Conservation (phyloP, 2,329 filamentous ascomycete genomes). For the Geosmithia putterillii region DNA sequence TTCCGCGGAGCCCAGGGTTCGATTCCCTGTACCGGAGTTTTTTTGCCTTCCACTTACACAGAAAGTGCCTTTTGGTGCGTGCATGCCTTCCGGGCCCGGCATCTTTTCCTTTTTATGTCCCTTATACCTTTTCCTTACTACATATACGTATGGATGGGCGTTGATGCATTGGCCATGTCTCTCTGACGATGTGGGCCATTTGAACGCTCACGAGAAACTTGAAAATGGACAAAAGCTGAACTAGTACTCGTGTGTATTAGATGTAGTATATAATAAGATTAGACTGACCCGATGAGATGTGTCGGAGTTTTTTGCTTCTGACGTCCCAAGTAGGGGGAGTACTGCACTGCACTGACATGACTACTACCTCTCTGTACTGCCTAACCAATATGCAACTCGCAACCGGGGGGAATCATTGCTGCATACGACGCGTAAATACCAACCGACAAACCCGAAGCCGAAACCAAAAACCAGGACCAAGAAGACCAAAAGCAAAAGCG, state of each 20-base stretch:
- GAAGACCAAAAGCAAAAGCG: too few species aligned
- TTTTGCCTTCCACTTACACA: too few species aligned
- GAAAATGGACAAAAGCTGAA: too few species aligned
- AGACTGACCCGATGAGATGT: neutral
- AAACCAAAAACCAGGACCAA: constrained; percentile 6
- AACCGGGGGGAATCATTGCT: constrained; percentile 12
- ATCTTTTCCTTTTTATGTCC: too few species aligned
- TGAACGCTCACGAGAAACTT: too few species aligned
- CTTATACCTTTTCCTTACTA: too few species aligned
- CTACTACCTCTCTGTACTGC: neutral
- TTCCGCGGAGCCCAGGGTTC: constrained; percentile 9
- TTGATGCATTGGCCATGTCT: too few species aligned
- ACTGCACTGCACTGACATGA: constrained; percentile 3
- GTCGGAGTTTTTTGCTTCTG: neutral
- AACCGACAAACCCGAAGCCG: constrained; percentile 6
- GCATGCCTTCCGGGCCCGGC: too few species aligned
- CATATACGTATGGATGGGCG: too few species aligned
- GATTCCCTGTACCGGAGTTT: constrained; percentile 9
- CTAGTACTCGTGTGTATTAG: constrained; percentile 2
- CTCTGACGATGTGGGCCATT: too few species aligned
- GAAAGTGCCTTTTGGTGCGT: too few species aligned
- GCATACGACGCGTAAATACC: constrained; percentile 3
- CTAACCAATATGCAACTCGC: neutral
- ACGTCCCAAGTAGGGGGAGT: too few species aligned
- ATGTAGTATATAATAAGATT: neutral